Evolutionary conservation across 257 asterid genomes (phyloP).

Genomic region (Solanum clarkiae): DNA sequence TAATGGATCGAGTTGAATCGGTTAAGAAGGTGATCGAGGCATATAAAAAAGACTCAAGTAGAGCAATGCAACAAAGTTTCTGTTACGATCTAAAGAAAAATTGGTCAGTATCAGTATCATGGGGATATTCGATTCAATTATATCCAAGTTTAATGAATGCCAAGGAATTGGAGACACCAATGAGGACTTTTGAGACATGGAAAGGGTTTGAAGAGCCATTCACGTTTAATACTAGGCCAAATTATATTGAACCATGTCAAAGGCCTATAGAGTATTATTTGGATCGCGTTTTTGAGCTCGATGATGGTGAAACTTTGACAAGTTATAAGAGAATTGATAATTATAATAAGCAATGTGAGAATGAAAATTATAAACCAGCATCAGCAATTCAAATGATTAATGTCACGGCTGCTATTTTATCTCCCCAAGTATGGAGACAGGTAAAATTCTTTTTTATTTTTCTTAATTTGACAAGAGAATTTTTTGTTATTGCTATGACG

Average conservation of each 20-base stretch:
- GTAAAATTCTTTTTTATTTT: constrained; percentile 5
- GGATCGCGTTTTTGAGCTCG: constrained; percentile 14
- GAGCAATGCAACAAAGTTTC: constrained; percentile 51
- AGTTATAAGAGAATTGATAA: constrained; percentile 20
- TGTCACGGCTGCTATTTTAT: constrained; percentile 31
- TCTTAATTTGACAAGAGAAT: not conserved
- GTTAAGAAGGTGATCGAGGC: constrained; percentile 32
- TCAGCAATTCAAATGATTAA: constrained; percentile 28
- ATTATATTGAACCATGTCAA: constrained; percentile 38
- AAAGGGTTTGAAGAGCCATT: constrained; percentile 48
- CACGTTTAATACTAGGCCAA: constrained; percentile 40
- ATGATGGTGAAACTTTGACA: constrained; percentile 21
- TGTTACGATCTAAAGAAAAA: constrained; percentile 41
- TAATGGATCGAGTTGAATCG: constrained; percentile 27
- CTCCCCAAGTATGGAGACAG: constrained; percentile 47
- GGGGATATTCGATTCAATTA: constrained; percentile 71
- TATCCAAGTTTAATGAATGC: constrained; percentile 34
- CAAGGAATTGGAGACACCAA: constrained; percentile 42
- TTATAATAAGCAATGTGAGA: constrained; percentile 11
- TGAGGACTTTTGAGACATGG: constrained; percentile 67
- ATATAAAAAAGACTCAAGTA: constrained; percentile 41
- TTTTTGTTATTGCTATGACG: not conserved
- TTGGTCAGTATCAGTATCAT: constrained; percentile 58
- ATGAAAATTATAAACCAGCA: constrained; percentile 16
- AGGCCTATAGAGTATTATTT: constrained; percentile 38